Evolutionary conservation across 176 grass and related monocot species (phyloP).

Genomic region (Raddia guianensis): DNA sequence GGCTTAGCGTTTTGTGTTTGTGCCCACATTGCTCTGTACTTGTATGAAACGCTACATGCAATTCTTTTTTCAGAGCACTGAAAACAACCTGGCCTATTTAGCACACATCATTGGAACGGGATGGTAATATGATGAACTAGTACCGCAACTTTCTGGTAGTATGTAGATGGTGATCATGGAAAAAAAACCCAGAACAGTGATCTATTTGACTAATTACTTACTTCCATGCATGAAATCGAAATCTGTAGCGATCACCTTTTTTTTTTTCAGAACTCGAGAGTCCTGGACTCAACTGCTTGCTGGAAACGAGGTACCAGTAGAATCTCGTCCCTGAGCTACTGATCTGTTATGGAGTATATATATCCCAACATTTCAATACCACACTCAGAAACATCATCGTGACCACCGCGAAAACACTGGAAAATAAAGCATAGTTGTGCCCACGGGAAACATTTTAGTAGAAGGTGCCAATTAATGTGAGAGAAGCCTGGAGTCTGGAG

Average conservation of each 20-base stretch:
- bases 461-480: too few species aligned
- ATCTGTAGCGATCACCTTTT: neutral
- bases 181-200: neutral
- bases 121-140: neutral
- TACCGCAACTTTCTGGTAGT: neutral
- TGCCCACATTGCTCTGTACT: neutral
- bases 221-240: neutral
- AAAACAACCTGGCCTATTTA: neutral
- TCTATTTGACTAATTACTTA: too few species aligned
- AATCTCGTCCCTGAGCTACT: neutral
- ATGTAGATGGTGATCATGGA: neutral
- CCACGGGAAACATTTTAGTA: too few species aligned
- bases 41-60: neutral
- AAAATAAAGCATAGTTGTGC: too few species aligned
- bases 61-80: neutral
- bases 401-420: too few species aligned
- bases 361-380: neutral
- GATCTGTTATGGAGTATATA: too few species aligned
- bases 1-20: neutral
- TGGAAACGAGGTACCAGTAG: neutral
- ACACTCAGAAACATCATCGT: neutral
- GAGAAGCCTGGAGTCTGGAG: too few species aligned
- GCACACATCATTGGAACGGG: neutral
- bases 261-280: neutral
- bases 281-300: neutral